Conservation (phyloP, 2,329 filamentous ascomycete genomes). For the Colletotrichum navitas region DNA sequence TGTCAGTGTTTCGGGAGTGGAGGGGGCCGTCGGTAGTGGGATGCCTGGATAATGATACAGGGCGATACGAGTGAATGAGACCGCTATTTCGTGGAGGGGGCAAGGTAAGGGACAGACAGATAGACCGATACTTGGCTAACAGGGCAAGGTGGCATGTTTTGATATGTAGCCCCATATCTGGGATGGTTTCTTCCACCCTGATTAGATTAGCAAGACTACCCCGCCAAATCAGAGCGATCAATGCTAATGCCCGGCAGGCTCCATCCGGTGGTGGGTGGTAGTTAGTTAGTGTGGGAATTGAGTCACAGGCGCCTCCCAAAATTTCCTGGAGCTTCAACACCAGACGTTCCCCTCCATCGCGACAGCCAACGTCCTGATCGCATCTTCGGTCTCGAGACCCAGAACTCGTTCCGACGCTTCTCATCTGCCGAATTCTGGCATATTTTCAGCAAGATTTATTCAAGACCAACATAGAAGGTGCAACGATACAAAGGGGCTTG, state of each 20-base stretch:
- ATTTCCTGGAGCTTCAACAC: constrained; percentile 37
- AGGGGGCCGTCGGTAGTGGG: constrained; percentile 40
- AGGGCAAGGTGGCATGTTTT: not conserved
- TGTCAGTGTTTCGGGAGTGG: constrained; percentile 39
- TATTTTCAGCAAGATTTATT: not conserved
- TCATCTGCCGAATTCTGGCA: not conserved
- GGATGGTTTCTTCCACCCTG: constrained; percentile 10
- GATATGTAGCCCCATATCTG: constrained; percentile 24
- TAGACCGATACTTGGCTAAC: not conserved
- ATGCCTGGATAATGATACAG: constrained; percentile 28
- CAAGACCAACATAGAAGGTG: not conserved
- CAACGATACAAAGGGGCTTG: constrained; percentile 10
- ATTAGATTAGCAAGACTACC: constrained; percentile 25
- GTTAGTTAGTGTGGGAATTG: constrained; percentile 21
- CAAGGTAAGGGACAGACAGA: not conserved
- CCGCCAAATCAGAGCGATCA: constrained; percentile 40
- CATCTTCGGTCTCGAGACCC: not conserved
- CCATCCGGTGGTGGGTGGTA: constrained; percentile 3
- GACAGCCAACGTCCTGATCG: not conserved
- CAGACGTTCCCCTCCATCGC: constrained; percentile 8
- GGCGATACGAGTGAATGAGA: constrained; percentile 23
- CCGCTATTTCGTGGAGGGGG: constrained; percentile 5
- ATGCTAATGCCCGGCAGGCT: constrained; percentile 24
- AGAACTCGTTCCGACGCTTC: not conserved
- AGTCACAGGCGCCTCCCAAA: constrained; percentile 36